phyloP scores from a whole-genome alignment of 1,284 basidiomycete species.

The Ustilago crameri region DNA sequence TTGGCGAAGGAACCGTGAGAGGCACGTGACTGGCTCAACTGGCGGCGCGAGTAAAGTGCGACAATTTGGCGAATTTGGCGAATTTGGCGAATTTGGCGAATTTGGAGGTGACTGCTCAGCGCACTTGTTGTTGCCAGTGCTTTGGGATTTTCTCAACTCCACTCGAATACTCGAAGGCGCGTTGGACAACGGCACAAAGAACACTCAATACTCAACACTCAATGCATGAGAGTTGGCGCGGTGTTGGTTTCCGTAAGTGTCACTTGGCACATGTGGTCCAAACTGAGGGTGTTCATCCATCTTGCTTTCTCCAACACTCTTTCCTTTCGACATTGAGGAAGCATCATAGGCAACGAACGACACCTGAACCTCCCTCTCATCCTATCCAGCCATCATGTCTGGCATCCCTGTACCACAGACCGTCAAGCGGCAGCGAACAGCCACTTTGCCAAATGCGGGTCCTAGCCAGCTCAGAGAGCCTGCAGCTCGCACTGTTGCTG shows the following conservation, averaged over 20 bases:
- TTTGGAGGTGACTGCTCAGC: neutral
- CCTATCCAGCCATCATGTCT: constrained; percentile 40
- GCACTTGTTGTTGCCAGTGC: neutral
- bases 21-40: constrained; percentile 25
- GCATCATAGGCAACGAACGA: no score
- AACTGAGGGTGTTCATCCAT: no score
- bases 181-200: no score
- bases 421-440: constrained; percentile 42
- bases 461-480: constrained; percentile 43
- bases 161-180: no score
- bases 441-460: constrained; percentile 31
- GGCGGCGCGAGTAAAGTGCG: constrained; percentile 17
- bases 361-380: no score
- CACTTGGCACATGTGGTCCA: no score
- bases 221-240: no score
- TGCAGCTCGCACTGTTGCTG: constrained; percentile 18
- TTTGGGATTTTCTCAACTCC: no score
- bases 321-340: no score
- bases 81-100: neutral
- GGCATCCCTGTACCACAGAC: constrained; percentile 51
- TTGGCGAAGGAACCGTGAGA: no score
- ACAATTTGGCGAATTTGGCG: neutral
- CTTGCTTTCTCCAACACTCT: neutral
- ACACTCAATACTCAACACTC: no score
- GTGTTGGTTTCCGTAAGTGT: no score